A percentile compares a stretch with the other conserved stretches of the same genome.
These are phyloP conservation scores for Diaporthe helianthi DNA, from an alignment of 2,329 filamentous ascomycete genomes.

Conservation along the genomic window DNA sequence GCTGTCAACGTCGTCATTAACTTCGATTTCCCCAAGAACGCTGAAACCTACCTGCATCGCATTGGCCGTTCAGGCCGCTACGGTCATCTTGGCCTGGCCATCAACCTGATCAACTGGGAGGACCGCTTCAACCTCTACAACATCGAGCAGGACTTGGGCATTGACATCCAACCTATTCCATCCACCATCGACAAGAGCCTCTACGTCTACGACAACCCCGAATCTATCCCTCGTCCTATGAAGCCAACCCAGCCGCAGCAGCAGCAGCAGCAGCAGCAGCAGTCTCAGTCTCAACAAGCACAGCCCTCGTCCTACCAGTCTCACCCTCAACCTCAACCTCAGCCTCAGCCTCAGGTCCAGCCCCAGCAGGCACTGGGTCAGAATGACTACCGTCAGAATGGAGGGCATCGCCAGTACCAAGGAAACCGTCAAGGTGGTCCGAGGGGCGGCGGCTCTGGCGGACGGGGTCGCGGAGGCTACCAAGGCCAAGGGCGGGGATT, in stretches of 20 bases:
- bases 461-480: conserved; percentile 43
- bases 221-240: conserved; percentile 87
- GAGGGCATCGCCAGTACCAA: conserved; percentile 50
- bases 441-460: conserved; percentile 45
- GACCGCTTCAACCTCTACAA: conserved; percentile 99
- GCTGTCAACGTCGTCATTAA: conserved; percentile 99
- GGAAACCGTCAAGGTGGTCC: conserved; percentile 42
- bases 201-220: conserved; percentile 96
- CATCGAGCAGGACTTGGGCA: conserved; percentile 96
- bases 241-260: conserved; percentile 35
- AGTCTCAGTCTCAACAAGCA: conserved; percentile 38
- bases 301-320: conserved; percentile 31
- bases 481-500: conserved; percentile 37
- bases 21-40: conserved; percentile 99
- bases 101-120: conserved; percentile 99
- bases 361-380: conserved; percentile 36
- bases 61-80: conserved; percentile 98
- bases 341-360: conserved; percentile 30
- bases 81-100: conserved; percentile 94
- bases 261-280: conserved; percentile 14
- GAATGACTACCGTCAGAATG: conserved; percentile 50
- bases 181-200: conserved; percentile 94
- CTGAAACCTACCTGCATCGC: conserved; percentile 96
- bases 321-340: conserved; percentile 14
- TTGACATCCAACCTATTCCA: conserved; percentile 97